These are phyloP conservation scores for Taphrina communis DNA, from an alignment of 1,139 yeast genomes.

Conservation along the genomic window DNA sequence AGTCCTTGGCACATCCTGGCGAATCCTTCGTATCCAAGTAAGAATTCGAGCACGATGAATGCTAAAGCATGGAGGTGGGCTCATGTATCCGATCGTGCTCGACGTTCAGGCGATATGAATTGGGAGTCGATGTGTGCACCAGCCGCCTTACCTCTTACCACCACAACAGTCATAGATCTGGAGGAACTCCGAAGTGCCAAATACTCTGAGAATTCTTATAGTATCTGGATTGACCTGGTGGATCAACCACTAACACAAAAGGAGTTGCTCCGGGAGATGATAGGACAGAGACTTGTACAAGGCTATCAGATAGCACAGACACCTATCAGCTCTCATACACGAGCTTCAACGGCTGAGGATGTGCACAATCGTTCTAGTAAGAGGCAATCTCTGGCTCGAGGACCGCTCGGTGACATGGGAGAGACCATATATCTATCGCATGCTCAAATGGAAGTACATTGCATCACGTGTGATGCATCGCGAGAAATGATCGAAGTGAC, in stretches of 20 bases:
- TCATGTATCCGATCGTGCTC: constrained; percentile 54
- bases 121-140: constrained; percentile 95
- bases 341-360: constrained; percentile 1
- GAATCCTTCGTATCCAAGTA: constrained; percentile 70
- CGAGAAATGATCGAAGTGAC: constrained; percentile 43
- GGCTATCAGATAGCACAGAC: constrained; percentile 82
- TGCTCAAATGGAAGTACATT: constrained; percentile 77
- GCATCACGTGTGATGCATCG: constrained; percentile 66
- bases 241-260: constrained; percentile 61
- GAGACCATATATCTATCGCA: constrained; percentile 73
- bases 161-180: constrained; percentile 74
- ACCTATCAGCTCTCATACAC: not conserved
- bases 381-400: constrained; percentile 43
- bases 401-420: constrained; percentile 59
- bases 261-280: constrained; percentile 82
- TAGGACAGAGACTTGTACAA: constrained; percentile 75
- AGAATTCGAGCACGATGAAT: constrained; percentile 57
- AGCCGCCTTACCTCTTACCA: constrained; percentile 83
- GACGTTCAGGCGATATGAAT: constrained; percentile 61
- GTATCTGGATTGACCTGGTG: constrained; percentile 63
- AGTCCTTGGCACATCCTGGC: constrained; percentile 65
- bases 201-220: constrained; percentile 64
- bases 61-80: constrained; percentile 76
- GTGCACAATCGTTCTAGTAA: not conserved
- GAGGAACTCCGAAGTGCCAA: constrained; percentile 59